Conservation (phyloP, 805 yeast genomes). For the Candida chauliodis region DNA sequence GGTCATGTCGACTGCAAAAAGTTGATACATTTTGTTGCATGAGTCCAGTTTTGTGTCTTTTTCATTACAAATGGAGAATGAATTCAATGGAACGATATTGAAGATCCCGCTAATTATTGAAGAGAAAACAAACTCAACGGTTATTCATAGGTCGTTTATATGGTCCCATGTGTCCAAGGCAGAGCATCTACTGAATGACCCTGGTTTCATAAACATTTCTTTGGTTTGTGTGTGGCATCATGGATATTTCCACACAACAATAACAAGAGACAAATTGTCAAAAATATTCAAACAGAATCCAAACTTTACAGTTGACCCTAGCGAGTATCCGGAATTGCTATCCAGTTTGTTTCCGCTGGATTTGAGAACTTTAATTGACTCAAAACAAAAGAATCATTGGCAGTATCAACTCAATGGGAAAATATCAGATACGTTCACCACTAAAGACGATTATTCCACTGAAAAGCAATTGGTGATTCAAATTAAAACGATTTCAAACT, state of each 20-base stretch:
- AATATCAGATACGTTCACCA: conserved; percentile 16
- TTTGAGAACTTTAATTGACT: conserved; percentile 8
- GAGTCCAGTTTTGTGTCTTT: background rate
- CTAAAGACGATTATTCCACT: conserved; percentile 17
- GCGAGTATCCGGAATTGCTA: conserved; percentile 8
- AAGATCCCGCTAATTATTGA: conserved; percentile 18
- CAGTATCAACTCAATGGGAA: conserved; percentile 17
- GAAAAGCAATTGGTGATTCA: conserved; percentile 15
- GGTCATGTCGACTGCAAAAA: no score
- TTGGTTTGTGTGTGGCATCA: conserved; percentile 18
- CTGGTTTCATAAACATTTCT: conserved; percentile 11
- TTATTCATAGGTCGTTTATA: conserved; percentile 15
- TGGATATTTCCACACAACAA: conserved; percentile 17
- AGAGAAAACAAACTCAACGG: conserved; percentile 11
- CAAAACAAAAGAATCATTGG: conserved; percentile 10
- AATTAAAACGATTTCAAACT: conserved; percentile 19
- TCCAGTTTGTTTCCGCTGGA: conserved; percentile 18
- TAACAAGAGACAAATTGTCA: conserved; percentile 10
- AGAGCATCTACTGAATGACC: conserved; percentile 6
- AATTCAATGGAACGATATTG: conserved; percentile 10
- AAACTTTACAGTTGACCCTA: conserved; percentile 2
- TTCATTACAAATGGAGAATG: conserved; percentile 3
- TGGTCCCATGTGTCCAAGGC: conserved; percentile 16
- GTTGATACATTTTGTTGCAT: conserved; percentile 1
- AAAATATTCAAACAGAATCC: conserved; percentile 9